A percentile compares a stretch with the other conserved stretches of the same genome.
Evolutionary conservation across 192 early-diverging fungal genomes (phyloP).

Genomic region (Powellomyces hirtus): DNA sequence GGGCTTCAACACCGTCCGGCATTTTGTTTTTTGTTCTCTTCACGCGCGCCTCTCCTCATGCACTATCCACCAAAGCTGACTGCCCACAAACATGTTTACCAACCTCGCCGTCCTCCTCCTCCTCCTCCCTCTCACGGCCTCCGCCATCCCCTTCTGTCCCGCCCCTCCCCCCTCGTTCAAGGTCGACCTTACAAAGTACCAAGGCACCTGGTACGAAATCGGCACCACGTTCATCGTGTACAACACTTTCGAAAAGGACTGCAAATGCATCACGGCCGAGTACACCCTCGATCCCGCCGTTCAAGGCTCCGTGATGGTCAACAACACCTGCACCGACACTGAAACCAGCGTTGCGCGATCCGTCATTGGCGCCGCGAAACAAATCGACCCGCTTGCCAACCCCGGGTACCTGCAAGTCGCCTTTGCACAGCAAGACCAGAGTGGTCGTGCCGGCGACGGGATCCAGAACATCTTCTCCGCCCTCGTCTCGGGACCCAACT

Average conservation of each 20-base stretch:
- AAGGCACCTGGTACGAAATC: conserved; percentile 24
- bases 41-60: too few species aligned
- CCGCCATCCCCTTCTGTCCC: not conserved
- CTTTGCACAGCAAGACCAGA: not conserved
- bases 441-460: too few species aligned
- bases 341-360: not conserved
- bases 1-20: too few species aligned
- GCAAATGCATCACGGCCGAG: conserved; percentile 8
- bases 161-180: not conserved
- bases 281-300: conserved; percentile 3
- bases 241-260: conserved; percentile 11
- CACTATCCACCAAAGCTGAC: too few species aligned
- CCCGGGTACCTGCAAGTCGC: not conserved
- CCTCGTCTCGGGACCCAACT: not conserved
- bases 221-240: conserved; percentile 2
- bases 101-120: not conserved
- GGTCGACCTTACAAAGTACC: conserved; percentile 5
- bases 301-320: not conserved
- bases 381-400: not conserved
- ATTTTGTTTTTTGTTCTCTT: too few species aligned
- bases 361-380: not conserved
- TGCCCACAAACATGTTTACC: too few species aligned
- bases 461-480: too few species aligned
- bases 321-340: conserved; percentile 7
- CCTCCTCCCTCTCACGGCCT: not conserved